These are phyloP conservation scores for Hypoxylon crocopeplum DNA, from an alignment of 495 filamentous ascomycete species.

Conservation along the genomic window DNA sequence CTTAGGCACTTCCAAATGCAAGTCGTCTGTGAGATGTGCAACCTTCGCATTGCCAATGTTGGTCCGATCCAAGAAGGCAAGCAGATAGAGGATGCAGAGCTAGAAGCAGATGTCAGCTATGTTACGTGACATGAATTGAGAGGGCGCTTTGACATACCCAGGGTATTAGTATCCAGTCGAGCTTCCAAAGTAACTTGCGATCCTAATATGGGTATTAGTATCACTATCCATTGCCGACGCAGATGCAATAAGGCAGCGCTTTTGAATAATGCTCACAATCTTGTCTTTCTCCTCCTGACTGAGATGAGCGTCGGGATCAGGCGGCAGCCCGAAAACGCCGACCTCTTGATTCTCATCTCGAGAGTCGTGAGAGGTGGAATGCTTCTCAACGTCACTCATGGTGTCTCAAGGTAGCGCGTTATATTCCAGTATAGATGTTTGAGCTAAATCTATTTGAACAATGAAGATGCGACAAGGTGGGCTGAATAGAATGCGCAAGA, in stretches of 20 bases:
- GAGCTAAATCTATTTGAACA: neutral
- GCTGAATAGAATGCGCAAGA: constrained; percentile 2
- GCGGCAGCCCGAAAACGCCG: constrained; percentile 24
- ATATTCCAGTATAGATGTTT: neutral
- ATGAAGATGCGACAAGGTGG: neutral
- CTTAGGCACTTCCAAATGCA: constrained; percentile 48
- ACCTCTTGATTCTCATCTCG: constrained; percentile 40
- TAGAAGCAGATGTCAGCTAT: constrained; percentile 29
- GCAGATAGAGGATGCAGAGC: constrained; percentile 83
- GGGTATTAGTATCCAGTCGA: constrained; percentile 76
- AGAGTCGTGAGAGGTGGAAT: constrained; percentile 39
- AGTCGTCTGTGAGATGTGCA: constrained; percentile 68
- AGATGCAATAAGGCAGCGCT: neutral
- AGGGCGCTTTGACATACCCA: constrained; percentile 56
- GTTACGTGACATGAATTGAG: neutral
- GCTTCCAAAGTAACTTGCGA: constrained; percentile 68
- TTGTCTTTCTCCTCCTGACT: constrained; percentile 69
- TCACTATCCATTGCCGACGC: neutral
- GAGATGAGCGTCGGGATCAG: constrained; percentile 72
- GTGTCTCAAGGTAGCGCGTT: constrained; percentile 1
- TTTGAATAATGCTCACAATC: constrained; percentile 59
- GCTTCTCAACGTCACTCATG: constrained; percentile 45
- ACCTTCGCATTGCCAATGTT: constrained; percentile 92
- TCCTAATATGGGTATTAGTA: constrained; percentile 57
- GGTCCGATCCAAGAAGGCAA: constrained; percentile 82